Evolutionary conservation across 75 land plant species (phyloP), one percentile per base, ranked within the genome.

Genomic region (Pinus albicaulis): DNA sequence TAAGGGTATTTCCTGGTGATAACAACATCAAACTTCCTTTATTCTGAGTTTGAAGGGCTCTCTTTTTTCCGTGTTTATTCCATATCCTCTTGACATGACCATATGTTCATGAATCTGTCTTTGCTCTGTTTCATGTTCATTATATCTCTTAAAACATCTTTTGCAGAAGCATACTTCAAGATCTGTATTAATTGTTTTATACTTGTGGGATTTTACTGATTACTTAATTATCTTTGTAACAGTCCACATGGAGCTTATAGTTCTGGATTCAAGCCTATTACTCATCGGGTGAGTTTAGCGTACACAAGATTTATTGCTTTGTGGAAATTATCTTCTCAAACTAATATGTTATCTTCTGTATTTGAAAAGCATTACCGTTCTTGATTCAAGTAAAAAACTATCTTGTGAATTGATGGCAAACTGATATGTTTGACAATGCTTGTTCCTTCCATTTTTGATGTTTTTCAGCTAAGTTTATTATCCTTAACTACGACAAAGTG

Each of bases 191-290:
- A 34, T 17, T 25, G 36, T 63, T 31, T 63, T 76, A 58, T 34
- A 70, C 75, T 56, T 24, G 19, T 13, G 75, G 57, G 57, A 69
- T 25, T 17, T 76, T 26, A 64, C 65, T 53, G 28, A 56, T 22
- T 56, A 34, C 16, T 17, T 25, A 77, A 63, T 64, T 64, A 41
- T 15, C 71, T 76, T 70, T 57, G 3, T 76, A 73, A 79, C 93
- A 95, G 98, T 77, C 98, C 98, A 76, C 80, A 91, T 82, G 98
- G 98, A 86, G 98, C 98, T 78, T 95, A 93, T 76, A 95, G 96
- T 79, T 76, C 91, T 81, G 98, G 98, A 26, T 95, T 89, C 77
- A 93, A 89, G 78, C 98, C 98, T 75, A 93, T 91, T 38, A 93
- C 98, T 41, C 98, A 95, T 82, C 98, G 93, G 94, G 98, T 95